phyloP scores from a whole-genome alignment of 352 stramenopile genomes.

The Globisporangium spiculum region DNA sequence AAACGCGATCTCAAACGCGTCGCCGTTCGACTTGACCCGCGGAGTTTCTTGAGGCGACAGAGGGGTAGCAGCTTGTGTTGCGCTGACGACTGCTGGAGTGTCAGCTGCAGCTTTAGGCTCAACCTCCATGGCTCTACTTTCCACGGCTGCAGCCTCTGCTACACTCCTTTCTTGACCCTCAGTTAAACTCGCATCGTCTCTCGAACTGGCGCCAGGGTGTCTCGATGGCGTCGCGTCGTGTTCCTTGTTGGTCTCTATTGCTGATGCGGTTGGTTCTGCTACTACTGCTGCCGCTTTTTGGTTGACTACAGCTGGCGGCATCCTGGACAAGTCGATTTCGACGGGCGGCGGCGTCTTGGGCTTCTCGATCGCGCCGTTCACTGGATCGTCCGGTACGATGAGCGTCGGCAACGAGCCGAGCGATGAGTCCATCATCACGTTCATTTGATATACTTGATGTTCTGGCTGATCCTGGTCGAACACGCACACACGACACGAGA shows the following conservation, averaged over 20 bases:
- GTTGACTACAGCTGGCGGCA: conserved; percentile 2
- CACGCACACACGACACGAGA: not conserved
- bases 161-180: no score
- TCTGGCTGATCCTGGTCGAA: not conserved
- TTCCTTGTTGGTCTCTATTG: not conserved
- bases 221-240: not conserved
- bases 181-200: no score
- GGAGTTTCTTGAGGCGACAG: not conserved
- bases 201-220: no score
- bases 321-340: conserved; percentile 17
- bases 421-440: conserved; percentile 21
- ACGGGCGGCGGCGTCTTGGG: conserved; percentile 51
- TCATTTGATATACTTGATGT: not conserved
- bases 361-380: conserved; percentile 62
- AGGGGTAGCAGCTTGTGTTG: not conserved
- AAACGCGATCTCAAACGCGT: conserved; percentile 17
- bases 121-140: not conserved
- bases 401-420: conserved; percentile 53
- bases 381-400: conserved; percentile 66
- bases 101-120: not conserved
- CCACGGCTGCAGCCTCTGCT: no score
- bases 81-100: not conserved
- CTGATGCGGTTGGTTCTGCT: not conserved
- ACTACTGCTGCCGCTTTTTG: conserved; percentile 3
- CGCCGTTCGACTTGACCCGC: not conserved